Evolutionary conservation across 2,329 filamentous ascomycete genomes (phyloP).

Genomic region (Peltaster fructicola): DNA sequence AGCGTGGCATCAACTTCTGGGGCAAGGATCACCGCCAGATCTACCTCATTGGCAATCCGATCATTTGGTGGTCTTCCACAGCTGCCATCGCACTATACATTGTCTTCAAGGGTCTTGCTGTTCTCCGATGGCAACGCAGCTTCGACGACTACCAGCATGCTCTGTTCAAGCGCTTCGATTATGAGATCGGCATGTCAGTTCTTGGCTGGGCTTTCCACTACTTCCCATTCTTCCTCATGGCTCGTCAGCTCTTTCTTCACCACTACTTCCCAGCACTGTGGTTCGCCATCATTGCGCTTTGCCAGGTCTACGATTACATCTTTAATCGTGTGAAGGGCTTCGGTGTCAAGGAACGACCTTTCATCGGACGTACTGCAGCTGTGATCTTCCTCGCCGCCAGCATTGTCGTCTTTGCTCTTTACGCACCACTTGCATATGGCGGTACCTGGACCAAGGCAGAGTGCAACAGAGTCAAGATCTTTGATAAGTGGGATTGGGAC

Average conservation of each 20-base stretch:
- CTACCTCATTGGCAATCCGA: constrained; percentile 85
- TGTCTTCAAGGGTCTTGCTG: constrained; percentile 69
- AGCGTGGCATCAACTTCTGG: constrained; percentile 98
- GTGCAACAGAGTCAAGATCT: constrained; percentile 74
- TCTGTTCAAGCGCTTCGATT: constrained; percentile 92
- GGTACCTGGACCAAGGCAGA: constrained; percentile 83
- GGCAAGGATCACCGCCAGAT: constrained; percentile 85
- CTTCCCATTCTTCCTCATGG: constrained; percentile 97
- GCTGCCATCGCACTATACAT: constrained; percentile 59
- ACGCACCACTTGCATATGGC: constrained; percentile 78
- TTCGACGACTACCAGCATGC: constrained; percentile 68
- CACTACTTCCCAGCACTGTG: constrained; percentile 97
- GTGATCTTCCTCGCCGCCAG: constrained; percentile 57
- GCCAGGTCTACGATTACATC: constrained; percentile 74
- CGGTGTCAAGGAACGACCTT: constrained; percentile 49
- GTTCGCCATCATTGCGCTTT: constrained; percentile 79
- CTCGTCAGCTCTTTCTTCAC: constrained; percentile 92
- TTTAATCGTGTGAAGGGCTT: constrained; percentile 54
- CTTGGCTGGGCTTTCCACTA: constrained; percentile 96
- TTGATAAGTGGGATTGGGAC: constrained; percentile 90
- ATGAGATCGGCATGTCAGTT: constrained; percentile 78
- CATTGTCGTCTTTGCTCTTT: constrained; percentile 64
- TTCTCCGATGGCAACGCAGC: constrained; percentile 87
- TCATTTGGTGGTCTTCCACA: constrained; percentile 87
- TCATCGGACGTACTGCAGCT: constrained; percentile 57